A percentile compares a stretch with the other conserved stretches of the same genome.
Conservation (phyloP, 1,284 basidiomycete genomes). For the Austroboletus niveus region DNA sequence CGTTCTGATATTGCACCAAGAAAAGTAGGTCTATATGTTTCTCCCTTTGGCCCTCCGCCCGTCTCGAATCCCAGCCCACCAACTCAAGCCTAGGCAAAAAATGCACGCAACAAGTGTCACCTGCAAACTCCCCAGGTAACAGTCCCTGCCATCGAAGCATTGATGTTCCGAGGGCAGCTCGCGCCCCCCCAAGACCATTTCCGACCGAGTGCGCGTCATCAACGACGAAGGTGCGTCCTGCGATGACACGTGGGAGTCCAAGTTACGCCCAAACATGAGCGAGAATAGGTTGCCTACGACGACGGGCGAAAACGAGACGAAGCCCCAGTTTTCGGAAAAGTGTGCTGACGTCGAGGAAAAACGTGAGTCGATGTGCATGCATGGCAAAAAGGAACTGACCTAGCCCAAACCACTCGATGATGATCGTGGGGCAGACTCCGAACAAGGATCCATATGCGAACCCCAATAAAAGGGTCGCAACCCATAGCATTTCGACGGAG, state of each 20-base stretch:
- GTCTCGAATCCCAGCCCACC: constrained; percentile 46
- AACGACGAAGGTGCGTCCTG: constrained; percentile 3
- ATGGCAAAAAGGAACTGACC: constrained; percentile 38
- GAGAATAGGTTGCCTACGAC: constrained; percentile 85
- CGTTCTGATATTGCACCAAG: no score
- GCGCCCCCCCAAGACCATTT: constrained; percentile 8
- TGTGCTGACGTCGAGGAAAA: constrained; percentile 42
- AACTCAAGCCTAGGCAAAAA: constrained; percentile 41
- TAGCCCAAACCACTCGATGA: constrained; percentile 87
- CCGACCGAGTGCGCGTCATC: constrained; percentile 1
- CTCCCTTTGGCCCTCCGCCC: not conserved
- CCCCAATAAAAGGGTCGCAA: constrained; percentile 71
- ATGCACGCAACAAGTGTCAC: constrained; percentile 45
- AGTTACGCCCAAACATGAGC: constrained; percentile 75
- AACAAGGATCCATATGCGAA: constrained; percentile 79
- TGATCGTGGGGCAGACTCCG: constrained; percentile 73
- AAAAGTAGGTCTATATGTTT: no score
- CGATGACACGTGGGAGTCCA: constrained; percentile 65
- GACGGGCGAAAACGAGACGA: constrained; percentile 74
- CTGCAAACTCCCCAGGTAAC: constrained; percentile 45
- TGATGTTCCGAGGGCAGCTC: constrained; percentile 37
- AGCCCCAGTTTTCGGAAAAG: constrained; percentile 87
- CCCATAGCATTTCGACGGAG: constrained; percentile 66
- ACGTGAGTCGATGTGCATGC: not conserved
- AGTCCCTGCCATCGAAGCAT: constrained; percentile 46